phyloP scores from a whole-genome alignment of 1,284 basidiomycete genomes.

The Malassezia caprae region DNA sequence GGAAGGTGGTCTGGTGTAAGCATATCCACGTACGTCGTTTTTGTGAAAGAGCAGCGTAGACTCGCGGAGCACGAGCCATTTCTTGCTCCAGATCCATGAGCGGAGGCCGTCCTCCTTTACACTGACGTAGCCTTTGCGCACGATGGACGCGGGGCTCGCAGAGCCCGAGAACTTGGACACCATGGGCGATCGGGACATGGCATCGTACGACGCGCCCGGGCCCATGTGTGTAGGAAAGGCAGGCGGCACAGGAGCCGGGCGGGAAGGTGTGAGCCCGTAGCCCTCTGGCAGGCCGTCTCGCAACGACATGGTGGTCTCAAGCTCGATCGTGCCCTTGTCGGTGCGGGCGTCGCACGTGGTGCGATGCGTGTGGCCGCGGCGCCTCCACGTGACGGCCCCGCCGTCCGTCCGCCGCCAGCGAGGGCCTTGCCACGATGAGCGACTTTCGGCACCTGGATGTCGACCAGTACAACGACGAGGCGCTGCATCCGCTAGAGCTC shows the following conservation, averaged over 20 bases:
- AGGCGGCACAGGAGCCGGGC: conserved; percentile 11
- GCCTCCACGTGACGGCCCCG: background rate
- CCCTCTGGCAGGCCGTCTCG: conserved; percentile 3
- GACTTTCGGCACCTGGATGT: conserved; percentile 85
- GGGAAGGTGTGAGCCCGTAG: conserved; percentile 10
- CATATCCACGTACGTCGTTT: conserved; percentile 61
- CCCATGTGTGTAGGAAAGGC: background rate
- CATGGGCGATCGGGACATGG: background rate
- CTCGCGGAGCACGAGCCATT: conserved; percentile 79
- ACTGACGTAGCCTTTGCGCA: conserved; percentile 44
- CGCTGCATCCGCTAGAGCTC: conserved; percentile 64
- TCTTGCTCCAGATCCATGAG: conserved; percentile 83
- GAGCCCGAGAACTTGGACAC: background rate
- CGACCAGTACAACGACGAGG: conserved; percentile 85
- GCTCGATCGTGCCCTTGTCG: background rate
- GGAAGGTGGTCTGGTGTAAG: conserved; percentile 54
- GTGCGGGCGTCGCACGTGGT: background rate
- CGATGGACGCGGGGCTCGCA: conserved; percentile 17
- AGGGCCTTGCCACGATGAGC: conserved; percentile 19
- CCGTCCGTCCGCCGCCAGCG: background rate
- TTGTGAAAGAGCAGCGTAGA: conserved; percentile 75
- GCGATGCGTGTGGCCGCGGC: background rate
- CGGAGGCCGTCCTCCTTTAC: conserved; percentile 51
- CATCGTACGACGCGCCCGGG: background rate
- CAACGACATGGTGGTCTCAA: background rate